phyloP scores from a whole-genome alignment of 1,284 basidiomycete species.

The Marasmius oreades region DNA sequence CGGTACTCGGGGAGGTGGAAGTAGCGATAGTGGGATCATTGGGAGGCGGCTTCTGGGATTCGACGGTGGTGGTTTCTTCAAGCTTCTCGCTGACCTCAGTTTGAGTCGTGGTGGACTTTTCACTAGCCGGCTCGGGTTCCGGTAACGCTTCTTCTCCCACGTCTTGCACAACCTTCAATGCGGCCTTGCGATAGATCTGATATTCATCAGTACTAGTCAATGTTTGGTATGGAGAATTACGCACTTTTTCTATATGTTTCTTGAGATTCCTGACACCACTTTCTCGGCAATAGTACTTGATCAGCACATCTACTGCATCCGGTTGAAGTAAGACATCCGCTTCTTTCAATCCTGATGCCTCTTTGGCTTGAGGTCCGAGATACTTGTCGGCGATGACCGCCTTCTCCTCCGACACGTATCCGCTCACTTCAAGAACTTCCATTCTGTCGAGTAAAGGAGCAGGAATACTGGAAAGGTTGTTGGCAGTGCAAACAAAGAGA shows the following conservation, averaged over 20 bases:
- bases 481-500: slow-evolving; percentile 97
- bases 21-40: slow-evolving; percentile 16
- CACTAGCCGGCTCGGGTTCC: slow-evolving; percentile 42
- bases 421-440: slow-evolving; percentile 96
- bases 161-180: slow-evolving; percentile 88
- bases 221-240: slow-evolving; percentile 4
- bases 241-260: slow-evolving; percentile 94
- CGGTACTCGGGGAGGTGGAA: slow-evolving; percentile 10
- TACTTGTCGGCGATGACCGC: slow-evolving; percentile 89
- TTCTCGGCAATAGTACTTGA: slow-evolving; percentile 97
- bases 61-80: slow-evolving; percentile 25
- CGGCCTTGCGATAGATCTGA: slow-evolving; percentile 97
- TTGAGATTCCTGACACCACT: slow-evolving; percentile 94
- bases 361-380: slow-evolving; percentile 92
- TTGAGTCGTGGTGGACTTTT: slow-evolving; percentile 5
- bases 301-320: slow-evolving; percentile 84
- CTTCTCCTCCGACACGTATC: slow-evolving; percentile 98
- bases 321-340: slow-evolving; percentile 79
- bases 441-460: slow-evolving; percentile 94
- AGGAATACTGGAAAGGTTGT: slow-evolving; percentile 94
- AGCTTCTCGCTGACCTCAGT: too few species aligned
- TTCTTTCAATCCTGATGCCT: slow-evolving; percentile 81
- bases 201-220: slow-evolving; percentile 7
- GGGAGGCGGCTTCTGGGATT: slow-evolving; percentile 34
- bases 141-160: slow-evolving; percentile 88